Base-by-base conservation (phyloP, 805 yeast genomes). In the Clavispora vitiphila region DNA sequence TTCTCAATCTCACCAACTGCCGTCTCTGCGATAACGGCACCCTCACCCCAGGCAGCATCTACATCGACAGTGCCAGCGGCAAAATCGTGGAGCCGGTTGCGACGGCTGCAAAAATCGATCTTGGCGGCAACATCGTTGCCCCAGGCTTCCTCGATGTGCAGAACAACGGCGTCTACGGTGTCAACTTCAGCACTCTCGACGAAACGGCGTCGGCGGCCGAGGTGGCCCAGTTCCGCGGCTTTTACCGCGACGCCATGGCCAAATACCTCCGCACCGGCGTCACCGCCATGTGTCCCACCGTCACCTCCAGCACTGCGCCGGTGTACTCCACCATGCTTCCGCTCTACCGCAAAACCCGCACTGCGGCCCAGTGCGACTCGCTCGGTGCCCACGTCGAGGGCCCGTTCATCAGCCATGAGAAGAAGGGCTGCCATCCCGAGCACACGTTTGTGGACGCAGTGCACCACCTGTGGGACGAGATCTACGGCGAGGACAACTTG, bases 361-460 rank as follows among this genome's bases (percentile, higher is more conserved):
- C 57, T 2, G 22, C 49, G 25, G 46, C 50, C 37, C 64, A 58
- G 53, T 53, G 70, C 12, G 80, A 74, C 51, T 66, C 73, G 4
- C 58, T 78, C 42, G 83, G 83, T 9, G 78, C 78, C n/a, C 83
- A 78, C 53, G 58, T 74, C 30, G 83, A 78, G 49, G 83, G 83
- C 5, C 83, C 83, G 7, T 76, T 77, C 53, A 69, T 78, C 44
- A 74, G 71, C 41, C 57, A 63, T 29, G 53, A 59, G 35, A 74
- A 74, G 51, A 72, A 69, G 49, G 80, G 80, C 4, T 74, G 80
- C 46, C 80, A 74, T 48, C 76, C 76, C 2, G 61, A 60, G 11
- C 72, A 65, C 43, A 67, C 74, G n/a, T 62, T 73, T 46, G 67
- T 60, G 24, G 63, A 58, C 39, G 74, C 73, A 16, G 60, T 55